phyloP scores from a whole-genome alignment of 805 yeast genomes.

The Wilhelminamyces savonicus region DNA sequence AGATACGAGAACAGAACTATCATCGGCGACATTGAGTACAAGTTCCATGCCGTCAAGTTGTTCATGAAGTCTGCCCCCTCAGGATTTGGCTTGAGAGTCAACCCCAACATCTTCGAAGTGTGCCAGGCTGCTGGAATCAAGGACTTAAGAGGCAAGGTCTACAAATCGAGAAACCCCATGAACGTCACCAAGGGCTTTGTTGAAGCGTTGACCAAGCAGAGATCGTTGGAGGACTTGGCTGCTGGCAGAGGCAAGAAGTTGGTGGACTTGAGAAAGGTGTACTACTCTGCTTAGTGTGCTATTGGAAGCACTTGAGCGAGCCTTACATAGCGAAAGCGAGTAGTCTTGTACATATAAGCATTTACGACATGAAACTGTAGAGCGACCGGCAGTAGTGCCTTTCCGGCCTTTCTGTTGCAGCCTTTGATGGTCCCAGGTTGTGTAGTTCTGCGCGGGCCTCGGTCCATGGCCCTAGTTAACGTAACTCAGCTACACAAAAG shows the following conservation, averaged over 20 bases:
- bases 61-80: constrained; percentile 83
- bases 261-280: constrained; percentile 85
- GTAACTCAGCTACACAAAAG: too few relatives aligned
- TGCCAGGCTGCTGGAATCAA: constrained; percentile 92
- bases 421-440: too few relatives aligned
- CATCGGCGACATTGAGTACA: constrained; percentile 73
- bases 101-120: constrained; percentile 82
- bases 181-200: constrained; percentile 86
- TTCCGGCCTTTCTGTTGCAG: too few relatives aligned
- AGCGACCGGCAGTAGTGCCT: too few relatives aligned
- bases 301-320: background rate
- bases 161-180: constrained; percentile 90
- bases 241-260: constrained; percentile 90
- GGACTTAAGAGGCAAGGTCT: constrained; percentile 87
- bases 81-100: constrained; percentile 89
- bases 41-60: constrained; percentile 81
- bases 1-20: constrained; percentile 90
- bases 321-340: too few relatives aligned
- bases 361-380: too few relatives aligned
- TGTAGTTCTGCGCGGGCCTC: too few relatives aligned
- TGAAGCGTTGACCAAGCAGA: constrained; percentile 78
- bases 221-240: constrained; percentile 81
- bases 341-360: too few relatives aligned
- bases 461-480: too few relatives aligned
- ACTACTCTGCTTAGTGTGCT: constrained; percentile 49